phyloP scores from a whole-genome alignment of 192 early-diverging fungal species.

The Thoreauomyces humboldtii region DNA sequence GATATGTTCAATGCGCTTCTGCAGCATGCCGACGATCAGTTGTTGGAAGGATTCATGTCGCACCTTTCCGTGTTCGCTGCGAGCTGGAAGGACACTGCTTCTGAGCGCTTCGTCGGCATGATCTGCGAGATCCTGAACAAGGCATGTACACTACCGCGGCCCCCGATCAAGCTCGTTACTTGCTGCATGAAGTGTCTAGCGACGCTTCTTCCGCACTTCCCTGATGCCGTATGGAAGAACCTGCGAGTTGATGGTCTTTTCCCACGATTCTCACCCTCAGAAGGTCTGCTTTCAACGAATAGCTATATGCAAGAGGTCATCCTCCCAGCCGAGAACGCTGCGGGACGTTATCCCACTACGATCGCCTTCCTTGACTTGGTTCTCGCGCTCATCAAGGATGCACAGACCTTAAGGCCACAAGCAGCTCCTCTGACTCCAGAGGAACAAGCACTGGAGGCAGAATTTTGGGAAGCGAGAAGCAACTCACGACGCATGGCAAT shows the following conservation, averaged over 20 bases:
- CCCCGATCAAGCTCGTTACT: slow-evolving; percentile 38
- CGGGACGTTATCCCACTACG: slow-evolving; percentile 39
- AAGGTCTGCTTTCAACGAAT: neutral
- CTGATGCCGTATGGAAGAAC: slow-evolving; percentile 36
- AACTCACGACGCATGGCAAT: neutral
- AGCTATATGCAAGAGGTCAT: slow-evolving; percentile 46
- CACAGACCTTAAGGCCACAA: slow-evolving; percentile 20
- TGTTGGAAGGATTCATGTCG: slow-evolving; percentile 20
- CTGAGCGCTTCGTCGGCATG: slow-evolving; percentile 30
- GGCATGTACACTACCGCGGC: slow-evolving; percentile 16
- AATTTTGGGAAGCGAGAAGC: slow-evolving; percentile 19
- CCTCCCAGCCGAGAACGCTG: slow-evolving; percentile 38
- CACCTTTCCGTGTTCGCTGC: slow-evolving; percentile 21
- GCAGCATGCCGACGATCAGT: slow-evolving; percentile 22
- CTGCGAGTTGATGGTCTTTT: slow-evolving; percentile 36
- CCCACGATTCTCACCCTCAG: slow-evolving; percentile 25
- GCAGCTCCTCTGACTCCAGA: neutral
- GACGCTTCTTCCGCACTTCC: slow-evolving; percentile 25
- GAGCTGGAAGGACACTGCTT: slow-evolving; percentile 3
- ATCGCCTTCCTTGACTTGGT: slow-evolving; percentile 47
- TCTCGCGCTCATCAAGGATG: slow-evolving; percentile 27
- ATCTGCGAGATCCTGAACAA: slow-evolving; percentile 39
- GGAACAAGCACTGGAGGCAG: slow-evolving; percentile 20
- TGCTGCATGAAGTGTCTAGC: slow-evolving; percentile 35
- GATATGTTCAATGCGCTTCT: slow-evolving; percentile 37